Conservation (phyloP, 2,329 filamentous ascomycete species). For the Pyricularia sp. region DNA sequence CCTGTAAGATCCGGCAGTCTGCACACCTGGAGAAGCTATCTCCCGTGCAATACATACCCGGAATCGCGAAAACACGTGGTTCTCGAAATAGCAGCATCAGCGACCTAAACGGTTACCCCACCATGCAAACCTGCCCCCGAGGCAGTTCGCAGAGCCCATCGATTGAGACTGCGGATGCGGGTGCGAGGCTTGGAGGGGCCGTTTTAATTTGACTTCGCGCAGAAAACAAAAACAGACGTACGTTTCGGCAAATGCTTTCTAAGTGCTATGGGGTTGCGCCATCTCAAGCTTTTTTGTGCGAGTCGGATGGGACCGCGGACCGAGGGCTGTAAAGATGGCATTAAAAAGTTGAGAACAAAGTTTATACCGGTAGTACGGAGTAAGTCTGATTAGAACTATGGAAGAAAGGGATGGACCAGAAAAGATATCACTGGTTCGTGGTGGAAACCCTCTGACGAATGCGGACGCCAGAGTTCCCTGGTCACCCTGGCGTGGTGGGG, state of each 20-base stretch:
- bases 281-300: not conserved
- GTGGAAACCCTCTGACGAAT: not conserved
- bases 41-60: not conserved
- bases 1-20: slow-evolving; percentile 15
- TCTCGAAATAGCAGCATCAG: not conserved
- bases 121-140: not conserved
- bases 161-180: not conserved
- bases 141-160: not conserved
- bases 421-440: not conserved
- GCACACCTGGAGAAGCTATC: not conserved
- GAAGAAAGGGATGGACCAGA: not conserved
- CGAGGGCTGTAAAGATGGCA: not conserved
- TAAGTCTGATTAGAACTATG: not conserved
- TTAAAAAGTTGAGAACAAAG: not conserved
- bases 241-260: not conserved
- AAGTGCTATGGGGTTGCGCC: not conserved
- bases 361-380: not conserved
- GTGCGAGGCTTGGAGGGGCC: not conserved
- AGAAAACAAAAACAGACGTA: not conserved
- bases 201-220: not conserved
- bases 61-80: not conserved
- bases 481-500: not conserved
- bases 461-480: not conserved
- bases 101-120: not conserved
- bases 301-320: not conserved